phyloP scores from a whole-genome alignment of 768 basidiomycete species.

The Candolleomyces efflorescens region DNA sequence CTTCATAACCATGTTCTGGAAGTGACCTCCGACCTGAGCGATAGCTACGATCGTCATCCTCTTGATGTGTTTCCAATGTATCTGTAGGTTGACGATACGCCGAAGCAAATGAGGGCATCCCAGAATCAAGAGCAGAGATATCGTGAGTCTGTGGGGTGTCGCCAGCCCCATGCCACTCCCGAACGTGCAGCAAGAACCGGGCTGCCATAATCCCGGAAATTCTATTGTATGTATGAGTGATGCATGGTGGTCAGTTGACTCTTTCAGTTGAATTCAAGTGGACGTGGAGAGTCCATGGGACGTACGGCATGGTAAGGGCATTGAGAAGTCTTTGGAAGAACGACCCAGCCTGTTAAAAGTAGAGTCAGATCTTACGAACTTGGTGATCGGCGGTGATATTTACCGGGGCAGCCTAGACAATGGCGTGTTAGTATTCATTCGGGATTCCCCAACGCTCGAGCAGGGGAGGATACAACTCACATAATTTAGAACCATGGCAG shows the following conservation, averaged over 20 bases:
- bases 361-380: background rate
- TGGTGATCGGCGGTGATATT: background rate
- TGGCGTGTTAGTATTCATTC: background rate
- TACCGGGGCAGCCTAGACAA: background rate
- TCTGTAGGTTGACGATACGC: too few relatives aligned
- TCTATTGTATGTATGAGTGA: background rate
- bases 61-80: too few relatives aligned
- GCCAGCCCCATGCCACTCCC: conserved; percentile 3
- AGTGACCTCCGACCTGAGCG: too few relatives aligned
- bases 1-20: too few relatives aligned
- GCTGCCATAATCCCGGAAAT: conserved; percentile 7
- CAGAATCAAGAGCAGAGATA: too few relatives aligned
- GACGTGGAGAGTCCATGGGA: background rate
- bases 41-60: too few relatives aligned
- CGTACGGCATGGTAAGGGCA: conserved; percentile 8
- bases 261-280: background rate
- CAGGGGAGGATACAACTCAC: background rate
- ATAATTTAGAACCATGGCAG: conserved; percentile 8
- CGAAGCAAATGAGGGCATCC: too few relatives aligned
- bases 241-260: background rate
- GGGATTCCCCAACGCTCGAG: background rate
- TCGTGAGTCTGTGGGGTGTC: background rate
- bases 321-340: conserved; percentile 8
- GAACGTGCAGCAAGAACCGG: conserved; percentile 7
- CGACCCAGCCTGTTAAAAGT: background rate